phyloP scores from a whole-genome alignment of 208 protist genomes.

The Trypanosoma platydactyli region DNA sequence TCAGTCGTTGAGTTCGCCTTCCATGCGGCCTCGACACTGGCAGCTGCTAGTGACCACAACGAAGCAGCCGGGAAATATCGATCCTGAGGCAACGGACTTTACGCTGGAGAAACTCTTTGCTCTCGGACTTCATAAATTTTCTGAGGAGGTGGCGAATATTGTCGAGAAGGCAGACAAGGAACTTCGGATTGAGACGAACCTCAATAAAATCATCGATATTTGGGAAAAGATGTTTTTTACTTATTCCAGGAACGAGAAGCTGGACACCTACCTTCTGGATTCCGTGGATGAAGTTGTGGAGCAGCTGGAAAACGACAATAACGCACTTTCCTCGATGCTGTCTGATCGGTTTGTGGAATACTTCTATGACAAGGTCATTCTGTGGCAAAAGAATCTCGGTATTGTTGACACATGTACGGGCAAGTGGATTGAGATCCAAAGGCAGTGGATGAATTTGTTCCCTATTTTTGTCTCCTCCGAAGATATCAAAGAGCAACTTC shows the following conservation, averaged over 20 bases:
- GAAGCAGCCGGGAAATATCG: constrained; percentile 85
- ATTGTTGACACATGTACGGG: constrained; percentile 95
- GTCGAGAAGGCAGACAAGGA: constrained; percentile 97
- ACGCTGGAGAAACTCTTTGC: constrained; percentile 95
- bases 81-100: constrained; percentile 91
- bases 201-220: constrained; percentile 94
- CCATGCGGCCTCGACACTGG: constrained; percentile 97
- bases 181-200: constrained; percentile 95
- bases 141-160: constrained; percentile 96
- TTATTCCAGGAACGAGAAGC: constrained; percentile 85
- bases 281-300: constrained; percentile 95
- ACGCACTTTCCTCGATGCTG: constrained; percentile 96
- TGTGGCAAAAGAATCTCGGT: constrained; percentile 96
- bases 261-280: constrained; percentile 90
- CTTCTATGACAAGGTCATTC: constrained; percentile 95
- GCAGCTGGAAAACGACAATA: constrained; percentile 95
- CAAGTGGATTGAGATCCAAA: constrained; percentile 96
- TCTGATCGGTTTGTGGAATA: constrained; percentile 95
- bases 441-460: constrained; percentile 97
- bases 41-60: constrained; percentile 93
- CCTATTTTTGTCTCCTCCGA: constrained; percentile 98
- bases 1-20: constrained; percentile 91
- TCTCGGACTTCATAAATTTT: constrained; percentile 96
- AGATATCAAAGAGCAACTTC: constrained; percentile 97
- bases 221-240: constrained; percentile 94